Base-by-base conservation (phyloP, 805 yeast species). In the Monosporozyma yasuniensis region DNA sequence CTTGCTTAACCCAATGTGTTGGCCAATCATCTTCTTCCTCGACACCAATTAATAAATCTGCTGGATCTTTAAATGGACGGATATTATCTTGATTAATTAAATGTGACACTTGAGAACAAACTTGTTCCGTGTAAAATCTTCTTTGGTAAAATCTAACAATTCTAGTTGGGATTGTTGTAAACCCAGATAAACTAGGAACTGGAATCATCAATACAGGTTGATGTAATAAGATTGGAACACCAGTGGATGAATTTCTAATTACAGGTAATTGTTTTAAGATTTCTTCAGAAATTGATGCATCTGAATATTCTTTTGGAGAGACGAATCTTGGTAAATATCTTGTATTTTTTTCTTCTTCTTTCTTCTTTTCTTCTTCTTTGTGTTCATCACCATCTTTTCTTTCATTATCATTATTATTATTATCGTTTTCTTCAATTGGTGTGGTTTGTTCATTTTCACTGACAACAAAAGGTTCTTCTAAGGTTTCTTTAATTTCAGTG, bases 11-110 rank as follows among this genome's bases (percentile, higher is more conserved):
- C 96, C 97, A 91, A 51, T 76, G 75, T 49, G 71, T 66, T 12
- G 96, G 96, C 97, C 97, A 91, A 55, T 87, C 91, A 5, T 65
- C 60, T 62, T 90, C 96, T 64, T 89, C 96, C 41, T 72, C 79
- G 18, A 63, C 59, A 49, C 69, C 75, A 19, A 65, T 47, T 16
- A 67, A 66, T 16, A 67, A 61, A 50, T 79, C 81, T 3, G 58
- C 57, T 1, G 58, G 54, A 10, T 61, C 51, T 44, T 72, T 65
- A 59, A 79, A 85, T 9, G 80, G 77, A 46, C 95, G 72, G 3
- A 70, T 61, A 6, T 51, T 27, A 50, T 73, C 66, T 42, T 75
- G 72, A 30, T 79, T 79, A 0, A 76, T 64, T 30, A 81, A 75
- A 4, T 79, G 73, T 0, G 79, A 75, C 12, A 79, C 74, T 0